Evolutionary conservation across 2,329 filamentous ascomycete genomes (phyloP).

Genomic region (Fusarium neocosmosporiellum): DNA sequence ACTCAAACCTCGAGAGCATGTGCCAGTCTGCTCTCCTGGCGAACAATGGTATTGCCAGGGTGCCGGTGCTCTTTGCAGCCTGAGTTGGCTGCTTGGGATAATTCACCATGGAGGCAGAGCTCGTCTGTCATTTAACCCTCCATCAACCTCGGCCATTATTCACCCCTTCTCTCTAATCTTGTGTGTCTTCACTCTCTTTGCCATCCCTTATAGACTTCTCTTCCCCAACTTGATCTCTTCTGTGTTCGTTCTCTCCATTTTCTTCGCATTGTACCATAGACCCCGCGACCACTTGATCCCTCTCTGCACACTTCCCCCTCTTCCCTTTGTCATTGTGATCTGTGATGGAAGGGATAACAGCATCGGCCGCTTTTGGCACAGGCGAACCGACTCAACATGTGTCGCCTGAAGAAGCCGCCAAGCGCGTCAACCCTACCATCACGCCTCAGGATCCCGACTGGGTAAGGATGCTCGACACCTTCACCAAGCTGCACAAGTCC

Average conservation of each 20-base stretch:
- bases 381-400: not conserved
- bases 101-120: not conserved
- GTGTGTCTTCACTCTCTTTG: constrained; percentile 15
- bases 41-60: constrained; percentile 30
- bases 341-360: not conserved
- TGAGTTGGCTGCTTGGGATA: not conserved
- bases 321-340: not conserved
- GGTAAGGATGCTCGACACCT: constrained; percentile 45
- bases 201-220: not conserved
- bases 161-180: not conserved
- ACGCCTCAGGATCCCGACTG: constrained; percentile 37
- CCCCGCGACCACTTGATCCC: not conserved
- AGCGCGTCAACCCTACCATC: constrained; percentile 39
- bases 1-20: constrained; percentile 2
- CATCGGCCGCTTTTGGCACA: not conserved
- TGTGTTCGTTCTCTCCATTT: not conserved
- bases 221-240: not conserved
- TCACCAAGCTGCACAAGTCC: constrained; percentile 42
- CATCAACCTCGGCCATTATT: not conserved
- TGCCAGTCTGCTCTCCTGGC: not conserved
- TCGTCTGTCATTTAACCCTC: constrained; percentile 25
- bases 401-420: not conserved
- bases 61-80: constrained; percentile 1
- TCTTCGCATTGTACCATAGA: constrained; percentile 11
- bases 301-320: not conserved